Evolutionary conservation across 2,329 filamentous ascomycete species (phyloP).

Genomic region (Diaporthe eres): DNA sequence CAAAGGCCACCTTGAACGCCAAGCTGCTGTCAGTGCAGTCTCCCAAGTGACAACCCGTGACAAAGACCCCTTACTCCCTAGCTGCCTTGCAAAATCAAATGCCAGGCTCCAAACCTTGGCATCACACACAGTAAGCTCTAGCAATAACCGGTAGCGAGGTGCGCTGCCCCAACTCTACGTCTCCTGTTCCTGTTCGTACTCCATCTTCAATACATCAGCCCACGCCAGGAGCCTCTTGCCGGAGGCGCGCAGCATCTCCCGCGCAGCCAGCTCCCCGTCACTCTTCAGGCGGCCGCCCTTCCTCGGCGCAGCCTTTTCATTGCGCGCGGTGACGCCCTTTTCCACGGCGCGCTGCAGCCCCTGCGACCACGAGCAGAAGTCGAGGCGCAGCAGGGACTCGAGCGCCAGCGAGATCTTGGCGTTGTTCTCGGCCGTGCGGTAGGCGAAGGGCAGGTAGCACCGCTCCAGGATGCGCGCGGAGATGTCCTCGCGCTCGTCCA

Average conservation of each 20-base stretch:
- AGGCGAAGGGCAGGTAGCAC: slow-evolving; percentile 77
- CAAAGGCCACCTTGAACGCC: slow-evolving; percentile 21
- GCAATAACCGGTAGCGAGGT: background rate
- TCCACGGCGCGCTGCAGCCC: slow-evolving; percentile 57
- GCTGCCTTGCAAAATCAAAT: background rate
- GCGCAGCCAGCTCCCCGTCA: slow-evolving; percentile 36
- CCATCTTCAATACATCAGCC: slow-evolving; percentile 25
- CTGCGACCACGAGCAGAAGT: slow-evolving; percentile 58
- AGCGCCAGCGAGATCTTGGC: slow-evolving; percentile 79
- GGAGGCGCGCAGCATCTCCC: slow-evolving; percentile 39
- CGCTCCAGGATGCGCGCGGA: slow-evolving; percentile 63
- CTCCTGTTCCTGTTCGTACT: slow-evolving; percentile 15
- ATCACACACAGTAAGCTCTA: background rate
- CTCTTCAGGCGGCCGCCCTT: slow-evolving; percentile 50
- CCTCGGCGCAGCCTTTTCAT: slow-evolving; percentile 61
- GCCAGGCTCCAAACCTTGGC: background rate
- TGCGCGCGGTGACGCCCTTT: slow-evolving; percentile 64
- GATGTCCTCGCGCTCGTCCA: slow-evolving; percentile 55
- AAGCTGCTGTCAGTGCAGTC: background rate
- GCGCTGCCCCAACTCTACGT: background rate
- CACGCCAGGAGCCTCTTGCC: slow-evolving; percentile 35
- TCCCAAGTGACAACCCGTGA: background rate
- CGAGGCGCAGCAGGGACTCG: slow-evolving; percentile 73
- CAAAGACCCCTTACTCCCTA: background rate
- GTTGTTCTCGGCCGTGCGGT: slow-evolving; percentile 77